A percentile compares a stretch with the other conserved stretches of the same genome.
Evolutionary conservation across 768 basidiomycete genomes (phyloP).

Genomic region (Boletellus ananas): DNA sequence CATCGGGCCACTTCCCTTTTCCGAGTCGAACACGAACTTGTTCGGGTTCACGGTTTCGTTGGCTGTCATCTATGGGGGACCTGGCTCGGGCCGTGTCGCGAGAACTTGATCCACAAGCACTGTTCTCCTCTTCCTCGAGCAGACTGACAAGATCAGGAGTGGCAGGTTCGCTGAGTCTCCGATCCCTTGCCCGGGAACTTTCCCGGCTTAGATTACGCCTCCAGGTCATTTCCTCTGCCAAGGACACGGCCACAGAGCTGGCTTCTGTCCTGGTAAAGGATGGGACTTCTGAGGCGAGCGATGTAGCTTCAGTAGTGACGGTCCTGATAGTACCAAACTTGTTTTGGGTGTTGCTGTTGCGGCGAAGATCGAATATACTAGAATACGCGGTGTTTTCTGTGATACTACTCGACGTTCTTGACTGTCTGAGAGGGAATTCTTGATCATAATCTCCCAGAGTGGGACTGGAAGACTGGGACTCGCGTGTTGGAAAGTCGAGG

Average conservation of each 20-base stretch:
- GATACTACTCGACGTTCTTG: conserved; percentile 57
- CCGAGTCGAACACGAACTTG: conserved; percentile 52
- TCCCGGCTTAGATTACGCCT: conserved; percentile 32
- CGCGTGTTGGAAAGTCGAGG: conserved; percentile 32
- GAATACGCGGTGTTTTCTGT: conserved; percentile 57
- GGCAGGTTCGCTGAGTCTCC: conserved; percentile 60
- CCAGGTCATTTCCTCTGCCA: conserved; percentile 39
- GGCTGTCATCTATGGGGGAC: conserved; percentile 16
- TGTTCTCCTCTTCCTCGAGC: conserved; percentile 62
- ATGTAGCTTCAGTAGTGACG: conserved; percentile 78
- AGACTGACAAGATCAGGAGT: conserved; percentile 62
- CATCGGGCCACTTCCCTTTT: conserved; percentile 83
- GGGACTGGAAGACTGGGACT: conserved; percentile 35
- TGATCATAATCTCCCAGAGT: conserved; percentile 30
- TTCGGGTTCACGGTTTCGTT: conserved; percentile 26
- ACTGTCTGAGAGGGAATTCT: conserved; percentile 49
- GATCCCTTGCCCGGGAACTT: conserved; percentile 43
- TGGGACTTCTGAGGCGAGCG: conserved; percentile 53
- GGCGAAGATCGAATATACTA: conserved; percentile 55
- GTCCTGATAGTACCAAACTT: conserved; percentile 80
- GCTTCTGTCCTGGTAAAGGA: conserved; percentile 67
- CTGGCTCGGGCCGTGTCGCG: conserved; percentile 29
- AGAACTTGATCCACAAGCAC: conserved; percentile 47
- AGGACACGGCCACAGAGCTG: conserved; percentile 49
- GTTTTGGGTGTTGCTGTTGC: conserved; percentile 43